Conservation (phyloP, 768 basidiomycete genomes). For the Clathrus columnatus region DNA sequence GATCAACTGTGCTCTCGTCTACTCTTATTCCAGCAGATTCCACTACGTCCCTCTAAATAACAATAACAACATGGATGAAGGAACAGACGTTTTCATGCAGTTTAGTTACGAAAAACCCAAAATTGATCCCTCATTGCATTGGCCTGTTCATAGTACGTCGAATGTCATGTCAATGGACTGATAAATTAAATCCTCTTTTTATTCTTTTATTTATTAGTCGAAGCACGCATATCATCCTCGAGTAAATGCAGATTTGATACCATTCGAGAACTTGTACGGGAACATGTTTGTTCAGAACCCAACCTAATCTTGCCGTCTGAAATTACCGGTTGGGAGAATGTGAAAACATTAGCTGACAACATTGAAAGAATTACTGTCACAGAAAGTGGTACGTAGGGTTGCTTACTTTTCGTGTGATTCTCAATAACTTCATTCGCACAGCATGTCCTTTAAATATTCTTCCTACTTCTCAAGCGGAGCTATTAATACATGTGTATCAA, state of each 20-base stretch:
- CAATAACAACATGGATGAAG: not conserved
- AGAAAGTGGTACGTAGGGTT: conserved; percentile 33
- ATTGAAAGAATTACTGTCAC: conserved; percentile 71
- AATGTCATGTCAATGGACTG: not conserved
- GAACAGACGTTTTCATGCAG: not conserved
- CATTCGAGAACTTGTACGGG: conserved; percentile 53
- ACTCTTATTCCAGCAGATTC: not conserved
- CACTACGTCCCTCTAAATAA: not conserved
- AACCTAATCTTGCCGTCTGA: conserved; percentile 62
- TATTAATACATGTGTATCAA: conserved; percentile 87
- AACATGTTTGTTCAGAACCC: conserved; percentile 52
- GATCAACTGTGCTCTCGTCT: not conserved
- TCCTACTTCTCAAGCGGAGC: conserved; percentile 45
- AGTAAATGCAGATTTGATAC: conserved; percentile 71
- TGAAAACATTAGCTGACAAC: conserved; percentile 58
- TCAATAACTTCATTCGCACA: conserved; percentile 16
- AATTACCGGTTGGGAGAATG: conserved; percentile 72
- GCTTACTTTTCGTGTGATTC: not conserved
- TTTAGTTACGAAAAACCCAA: not conserved
- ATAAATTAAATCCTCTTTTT: not conserved
- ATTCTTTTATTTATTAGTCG: conserved; percentile 46
- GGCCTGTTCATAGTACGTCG: conserved; percentile 9
- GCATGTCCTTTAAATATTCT: conserved; percentile 45
- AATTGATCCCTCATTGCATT: not conserved
- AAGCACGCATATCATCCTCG: conserved; percentile 64